Evolutionary conservation across 225 moss, liverwort and hornwort genomes (phyloP).

Genomic region (Thuidium tamariscinum): DNA sequence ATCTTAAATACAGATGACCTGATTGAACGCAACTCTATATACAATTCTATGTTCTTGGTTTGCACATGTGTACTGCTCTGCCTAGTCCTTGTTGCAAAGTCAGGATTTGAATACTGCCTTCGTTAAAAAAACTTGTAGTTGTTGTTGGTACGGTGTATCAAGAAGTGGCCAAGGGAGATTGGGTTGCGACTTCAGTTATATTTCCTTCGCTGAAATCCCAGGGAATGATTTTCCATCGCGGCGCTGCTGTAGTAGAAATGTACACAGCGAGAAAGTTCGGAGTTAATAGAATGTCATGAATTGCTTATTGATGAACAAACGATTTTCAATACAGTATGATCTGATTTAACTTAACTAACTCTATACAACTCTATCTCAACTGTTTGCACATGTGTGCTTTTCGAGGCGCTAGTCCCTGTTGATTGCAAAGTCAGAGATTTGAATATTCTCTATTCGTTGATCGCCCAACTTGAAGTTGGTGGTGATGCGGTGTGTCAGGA

Average conservation of each 20-base stretch:
- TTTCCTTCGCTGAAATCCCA: neutral
- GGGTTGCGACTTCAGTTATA: neutral
- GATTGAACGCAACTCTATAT: neutral
- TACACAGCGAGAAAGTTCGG: neutral
- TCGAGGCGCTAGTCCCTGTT: conserved; percentile 1
- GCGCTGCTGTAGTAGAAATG: neutral
- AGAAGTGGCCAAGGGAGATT: neutral
- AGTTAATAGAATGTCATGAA: neutral
- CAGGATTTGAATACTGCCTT: neutral
- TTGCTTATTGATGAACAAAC: neutral
- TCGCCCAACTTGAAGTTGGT: conserved; percentile 19
- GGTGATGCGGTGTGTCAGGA: neutral
- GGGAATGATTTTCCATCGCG: neutral
- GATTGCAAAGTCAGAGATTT: conserved; percentile 40
- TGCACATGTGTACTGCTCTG: neutral
- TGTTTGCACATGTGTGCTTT: neutral
- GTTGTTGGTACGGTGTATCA: neutral
- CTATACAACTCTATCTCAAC: neutral
- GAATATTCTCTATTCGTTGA: conserved; percentile 21
- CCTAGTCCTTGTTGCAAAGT: neutral
- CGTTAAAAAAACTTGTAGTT: neutral
- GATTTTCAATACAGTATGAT: neutral
- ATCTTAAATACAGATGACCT: neutral
- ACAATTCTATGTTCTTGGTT: neutral
- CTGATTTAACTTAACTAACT: neutral